These are phyloP conservation scores for Circinella minor DNA, from an alignment of 371 early-diverging fungal genomes.

Conservation along the genomic window DNA sequence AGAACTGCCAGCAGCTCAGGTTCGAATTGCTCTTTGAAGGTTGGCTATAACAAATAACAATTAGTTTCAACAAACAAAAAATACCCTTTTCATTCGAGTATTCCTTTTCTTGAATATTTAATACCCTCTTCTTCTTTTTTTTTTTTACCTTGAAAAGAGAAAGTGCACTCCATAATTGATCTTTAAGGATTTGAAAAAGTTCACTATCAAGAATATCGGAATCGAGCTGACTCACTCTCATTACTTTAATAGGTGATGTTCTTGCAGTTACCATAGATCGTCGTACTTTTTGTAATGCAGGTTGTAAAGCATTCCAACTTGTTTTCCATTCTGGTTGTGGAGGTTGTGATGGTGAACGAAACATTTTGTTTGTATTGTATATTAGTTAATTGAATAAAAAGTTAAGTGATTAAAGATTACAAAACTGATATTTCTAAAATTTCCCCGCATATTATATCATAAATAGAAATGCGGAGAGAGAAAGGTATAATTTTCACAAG, in stretches of 20 bases:
- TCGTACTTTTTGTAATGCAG: slow-evolving; percentile 55
- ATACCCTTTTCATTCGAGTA: too few species aligned
- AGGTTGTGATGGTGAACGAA: slow-evolving; percentile 41
- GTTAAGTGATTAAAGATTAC: not conserved
- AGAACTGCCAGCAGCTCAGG: slow-evolving; percentile 63
- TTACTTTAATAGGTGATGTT: slow-evolving; percentile 65
- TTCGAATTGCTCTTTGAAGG: slow-evolving; percentile 62
- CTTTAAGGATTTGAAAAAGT: slow-evolving; percentile 74
- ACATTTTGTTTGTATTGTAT: slow-evolving; percentile 14
- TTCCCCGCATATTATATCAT: not conserved
- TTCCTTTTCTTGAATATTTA: too few species aligned
- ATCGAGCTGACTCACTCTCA: slow-evolving; percentile 89
- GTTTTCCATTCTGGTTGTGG: slow-evolving; percentile 55
- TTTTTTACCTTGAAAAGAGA: slow-evolving; percentile 62
- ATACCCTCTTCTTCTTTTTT: too few species aligned
- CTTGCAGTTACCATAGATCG: slow-evolving; percentile 58
- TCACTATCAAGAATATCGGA: slow-evolving; percentile 85
- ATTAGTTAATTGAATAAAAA: not conserved
- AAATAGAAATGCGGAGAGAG: too few species aligned
- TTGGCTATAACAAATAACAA: slow-evolving; percentile 37
- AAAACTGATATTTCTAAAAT: not conserved
- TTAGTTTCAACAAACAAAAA: too few species aligned
- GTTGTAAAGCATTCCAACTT: slow-evolving; percentile 63
- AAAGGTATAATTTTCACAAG: too few species aligned
- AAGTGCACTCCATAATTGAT: slow-evolving; percentile 72